Percentiles rank a stretch among this genome's conserved stretches.
Evolutionary conservation across 805 yeast genomes (phyloP).

Genomic region (Candida namnaoensis): DNA sequence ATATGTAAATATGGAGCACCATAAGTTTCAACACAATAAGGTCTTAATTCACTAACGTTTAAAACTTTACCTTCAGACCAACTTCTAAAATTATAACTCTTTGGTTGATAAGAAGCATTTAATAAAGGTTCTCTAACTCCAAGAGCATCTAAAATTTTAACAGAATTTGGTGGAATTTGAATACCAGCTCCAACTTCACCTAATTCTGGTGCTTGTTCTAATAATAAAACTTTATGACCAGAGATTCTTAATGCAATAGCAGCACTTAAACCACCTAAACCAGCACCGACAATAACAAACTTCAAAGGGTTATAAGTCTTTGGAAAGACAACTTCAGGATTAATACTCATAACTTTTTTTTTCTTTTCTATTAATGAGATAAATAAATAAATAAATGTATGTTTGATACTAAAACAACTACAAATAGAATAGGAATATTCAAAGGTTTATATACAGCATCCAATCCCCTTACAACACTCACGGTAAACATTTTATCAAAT

Average conservation of each 20-base stretch:
- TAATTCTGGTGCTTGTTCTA: conserved; percentile 18
- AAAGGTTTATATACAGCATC: too few species aligned
- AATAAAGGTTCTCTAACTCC: background rate
- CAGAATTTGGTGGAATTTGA: conserved; percentile 22
- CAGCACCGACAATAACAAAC: conserved; percentile 21
- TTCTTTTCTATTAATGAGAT: too few species aligned
- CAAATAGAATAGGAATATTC: too few species aligned
- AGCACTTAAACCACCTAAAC: conserved; percentile 22
- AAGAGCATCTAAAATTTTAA: conserved; percentile 11
- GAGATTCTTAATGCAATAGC: conserved; percentile 16
- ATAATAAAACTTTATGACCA: conserved; percentile 19
- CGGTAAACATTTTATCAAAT: too few species aligned
- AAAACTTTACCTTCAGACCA: conserved; percentile 16
- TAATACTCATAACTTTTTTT: too few species aligned
- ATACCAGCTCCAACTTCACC: conserved; percentile 27
- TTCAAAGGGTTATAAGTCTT: too few species aligned
- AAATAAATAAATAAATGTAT: too few species aligned
- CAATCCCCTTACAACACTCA: too few species aligned
- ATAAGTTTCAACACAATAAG: conserved; percentile 9
- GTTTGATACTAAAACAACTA: too few species aligned
- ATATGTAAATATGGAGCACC: conserved; percentile 16
- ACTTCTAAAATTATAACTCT: conserved; percentile 7
- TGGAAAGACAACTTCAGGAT: too few species aligned
- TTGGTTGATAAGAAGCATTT: conserved; percentile 12
- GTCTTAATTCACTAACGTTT: conserved; percentile 13